Percentiles rank a stretch among this genome's conserved stretches.
Evolutionary conservation across 2,329 filamentous ascomycete species (phyloP).

Genomic region (Ophiocordyceps camponoti-rufipedis): DNA sequence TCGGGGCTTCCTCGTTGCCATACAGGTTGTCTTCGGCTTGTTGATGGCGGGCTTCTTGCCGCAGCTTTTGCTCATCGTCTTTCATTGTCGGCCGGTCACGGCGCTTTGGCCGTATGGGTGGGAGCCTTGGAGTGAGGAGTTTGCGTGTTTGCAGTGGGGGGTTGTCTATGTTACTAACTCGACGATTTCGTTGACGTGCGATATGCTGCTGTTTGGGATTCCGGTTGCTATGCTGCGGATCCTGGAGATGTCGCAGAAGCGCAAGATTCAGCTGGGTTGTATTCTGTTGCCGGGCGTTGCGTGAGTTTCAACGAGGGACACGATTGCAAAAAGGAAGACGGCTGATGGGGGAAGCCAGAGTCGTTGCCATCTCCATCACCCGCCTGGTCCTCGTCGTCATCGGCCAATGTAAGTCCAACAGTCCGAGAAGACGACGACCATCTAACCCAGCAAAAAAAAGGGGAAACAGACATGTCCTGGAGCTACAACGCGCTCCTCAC

Average conservation of each 20-base stretch:
- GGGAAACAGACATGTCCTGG: constrained; percentile 29
- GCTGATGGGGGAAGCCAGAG: constrained; percentile 11
- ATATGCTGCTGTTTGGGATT: constrained; percentile 30
- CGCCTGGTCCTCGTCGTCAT: constrained; percentile 27
- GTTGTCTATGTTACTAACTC: constrained; percentile 32
- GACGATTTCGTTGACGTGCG: constrained; percentile 25
- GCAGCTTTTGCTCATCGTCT: constrained; percentile 29
- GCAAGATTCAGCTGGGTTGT: constrained; percentile 26
- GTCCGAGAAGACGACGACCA: background rate
- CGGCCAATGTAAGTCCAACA: constrained; percentile 16
- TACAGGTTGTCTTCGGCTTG: constrained; percentile 16
- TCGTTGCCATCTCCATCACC: constrained; percentile 27
- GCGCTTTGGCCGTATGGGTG: constrained; percentile 31
- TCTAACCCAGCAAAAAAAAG: background rate
- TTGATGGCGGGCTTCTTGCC: constrained; percentile 24
- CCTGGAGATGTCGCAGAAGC: constrained; percentile 21
- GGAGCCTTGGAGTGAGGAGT: constrained; percentile 20
- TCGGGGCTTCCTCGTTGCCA: constrained; percentile 14
- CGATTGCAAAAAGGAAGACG: too few relatives aligned
- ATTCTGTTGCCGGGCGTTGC: constrained; percentile 30
- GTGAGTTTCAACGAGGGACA: constrained; percentile 14
- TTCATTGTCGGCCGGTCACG: constrained; percentile 32
- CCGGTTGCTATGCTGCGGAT: constrained; percentile 27
- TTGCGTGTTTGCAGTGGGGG: constrained; percentile 29
- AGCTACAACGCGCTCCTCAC: constrained; percentile 29